Evolutionary conservation across 345 rosid genomes (phyloP), one percentile per base, ranked within the genome.

Genomic region (Camelina sativa): DNA sequence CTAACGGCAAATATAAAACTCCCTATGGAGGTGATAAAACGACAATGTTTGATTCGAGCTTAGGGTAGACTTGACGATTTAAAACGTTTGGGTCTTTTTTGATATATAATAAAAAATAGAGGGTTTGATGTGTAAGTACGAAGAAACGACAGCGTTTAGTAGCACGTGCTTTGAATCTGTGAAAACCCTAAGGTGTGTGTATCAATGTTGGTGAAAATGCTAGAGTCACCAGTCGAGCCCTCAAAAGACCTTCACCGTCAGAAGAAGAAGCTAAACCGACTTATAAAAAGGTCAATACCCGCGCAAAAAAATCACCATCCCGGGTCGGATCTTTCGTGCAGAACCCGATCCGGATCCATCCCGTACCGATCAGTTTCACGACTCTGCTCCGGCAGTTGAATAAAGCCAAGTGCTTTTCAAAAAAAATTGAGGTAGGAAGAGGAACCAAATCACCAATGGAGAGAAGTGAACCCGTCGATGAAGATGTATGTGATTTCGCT

Each of bases 161-260:
- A 6, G 37, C 76, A 77, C 76, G 80, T 71, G 80, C 30, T 19
- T 57, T 58, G 57, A 63, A 44, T 13, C 43, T 47, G 62, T 47
- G 58, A 72, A 78, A 72, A 50, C 81, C 81, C 81, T 78, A 67
- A 78, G 57, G 47, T 52, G 2, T 51, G 41, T 51, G 2, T 51
- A 28, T 3, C 5, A 30, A 8, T 72, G 76, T 35, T 32, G 76
- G 72, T 57, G 82, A 63, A 75, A 75, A 79, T 65, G 79, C 79
- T 79, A 79, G 63, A 79, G 73, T 79, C 76, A 79, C 82, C 69
- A 65, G 82, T 75, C 79, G 82, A 62, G 82, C 82, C 82, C 76
- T 67, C 30, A 70, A 79, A 41, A 50, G 30, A 69, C 54, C 76
- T 75, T 72, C 82, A 71, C 79, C 76, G 76, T 64, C 79, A 75